These are phyloP conservation scores for Leccinum obscurum DNA, from an alignment of 768 basidiomycete species.

Conservation along the genomic window DNA sequence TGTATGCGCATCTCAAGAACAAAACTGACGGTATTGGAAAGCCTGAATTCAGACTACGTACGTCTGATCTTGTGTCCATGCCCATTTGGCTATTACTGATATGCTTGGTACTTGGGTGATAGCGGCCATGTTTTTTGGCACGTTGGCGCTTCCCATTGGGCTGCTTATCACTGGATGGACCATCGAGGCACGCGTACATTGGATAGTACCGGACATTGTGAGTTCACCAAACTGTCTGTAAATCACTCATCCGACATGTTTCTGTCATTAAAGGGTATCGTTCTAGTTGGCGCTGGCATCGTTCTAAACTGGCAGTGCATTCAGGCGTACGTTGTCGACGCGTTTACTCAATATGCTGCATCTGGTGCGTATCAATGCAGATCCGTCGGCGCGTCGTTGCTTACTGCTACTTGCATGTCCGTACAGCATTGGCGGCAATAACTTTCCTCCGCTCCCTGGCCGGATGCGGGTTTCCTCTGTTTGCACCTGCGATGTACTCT, in stretches of 20 bases:
- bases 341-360: slow-evolving; percentile 52
- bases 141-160: too few species aligned
- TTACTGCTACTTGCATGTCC: neutral
- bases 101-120: too few species aligned
- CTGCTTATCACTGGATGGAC: too few species aligned
- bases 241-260: neutral
- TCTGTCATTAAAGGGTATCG: slow-evolving; percentile 49
- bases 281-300: slow-evolving; percentile 54
- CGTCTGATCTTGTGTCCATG: too few species aligned
- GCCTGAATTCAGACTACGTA: too few species aligned
- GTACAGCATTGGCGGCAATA: slow-evolving; percentile 61
- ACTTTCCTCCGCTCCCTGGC: slow-evolving; percentile 61
- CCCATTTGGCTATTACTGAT: too few species aligned
- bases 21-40: too few species aligned
- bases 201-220: slow-evolving; percentile 74
- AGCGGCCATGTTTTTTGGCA: too few species aligned
- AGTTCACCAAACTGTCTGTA: neutral
- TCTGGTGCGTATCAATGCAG: neutral
- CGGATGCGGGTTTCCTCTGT: slow-evolving; percentile 77
- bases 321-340: slow-evolving; percentile 67
- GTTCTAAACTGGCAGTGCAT: slow-evolving; percentile 62
- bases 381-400: neutral
- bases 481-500: slow-evolving; percentile 67
- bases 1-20: too few species aligned
- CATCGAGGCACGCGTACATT: slow-evolving; percentile 36